Base-by-base conservation (phyloP, 73 alveolate species). In the Paramecium caudatum region DNA sequence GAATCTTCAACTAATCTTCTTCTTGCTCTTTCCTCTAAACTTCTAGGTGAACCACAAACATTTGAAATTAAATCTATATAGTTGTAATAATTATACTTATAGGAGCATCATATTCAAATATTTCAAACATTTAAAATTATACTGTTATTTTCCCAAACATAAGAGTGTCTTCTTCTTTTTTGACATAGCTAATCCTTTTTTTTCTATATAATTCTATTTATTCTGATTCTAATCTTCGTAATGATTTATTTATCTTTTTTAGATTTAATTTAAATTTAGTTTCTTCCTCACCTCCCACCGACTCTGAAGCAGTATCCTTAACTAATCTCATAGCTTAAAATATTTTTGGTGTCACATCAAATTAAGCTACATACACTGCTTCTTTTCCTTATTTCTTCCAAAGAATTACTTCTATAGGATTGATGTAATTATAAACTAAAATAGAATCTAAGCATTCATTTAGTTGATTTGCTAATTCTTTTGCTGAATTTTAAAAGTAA, bases 21-120 rank as follows among this genome's bases (percentile, higher is more conserved):
- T 74, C 88, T 74, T 23, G n/a, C 25, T 74, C 88, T 74, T 39
- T 74, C 88, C 15, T 12, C 19, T 17, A 74, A 74, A 39, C 27
- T 1, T 17, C 88, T 8, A 12, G 88, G 88, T 0, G 88, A 74
- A 15, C 88, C 88, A 2, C 6, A 17, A 0, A 21, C 39, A 74
- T 41, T 39, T 5, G 88, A 74, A 0, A 68, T 25, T 34, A 32
- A 34, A 68, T 68, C 84, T 68, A 10, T n/a, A 3, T 25, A 32
- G 2, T 32, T n/a, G n/a, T 15, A 10, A 34, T 3, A 30, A 25
- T 15, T 27, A 41, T 74, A 74, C 65, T 74, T 74, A n/a, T 1
- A 15, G 88, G 88, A 0, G 62, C 88, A 36, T 27, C 88, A 19
- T 7, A 27, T 17, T 74, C 88, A 74, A 17, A 41, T 0, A 41